Percentiles rank a stretch among this genome's conserved stretches.
These are phyloP conservation scores for Phytopythium sindhum DNA, from an alignment of 352 stramenopile genomes.

Conservation along the genomic window DNA sequence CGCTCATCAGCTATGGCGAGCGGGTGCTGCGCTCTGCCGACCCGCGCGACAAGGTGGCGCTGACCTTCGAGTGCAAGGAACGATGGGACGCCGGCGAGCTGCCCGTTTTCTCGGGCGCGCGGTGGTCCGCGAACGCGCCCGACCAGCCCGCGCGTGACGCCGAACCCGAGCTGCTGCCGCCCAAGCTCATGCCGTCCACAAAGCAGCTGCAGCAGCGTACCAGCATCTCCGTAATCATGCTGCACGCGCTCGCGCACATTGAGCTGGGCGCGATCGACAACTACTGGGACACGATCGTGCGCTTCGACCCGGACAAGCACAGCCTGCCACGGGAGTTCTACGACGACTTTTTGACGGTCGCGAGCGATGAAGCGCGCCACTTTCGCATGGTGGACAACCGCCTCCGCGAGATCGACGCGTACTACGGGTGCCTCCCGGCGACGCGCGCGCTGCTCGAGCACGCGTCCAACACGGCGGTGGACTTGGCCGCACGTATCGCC, in stretches of 20 bases:
- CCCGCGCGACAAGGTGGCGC: conserved; percentile 54
- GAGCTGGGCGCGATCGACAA: conserved; percentile 86
- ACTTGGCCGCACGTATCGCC: conserved; percentile 67
- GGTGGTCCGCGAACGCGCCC: conserved; percentile 40
- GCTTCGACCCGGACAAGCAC: conserved; percentile 58
- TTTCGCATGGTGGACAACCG: conserved; percentile 74
- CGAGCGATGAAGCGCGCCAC: conserved; percentile 74
- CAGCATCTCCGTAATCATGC: conserved; percentile 65
- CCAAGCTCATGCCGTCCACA: conserved; percentile 68
- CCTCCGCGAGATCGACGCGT: conserved; percentile 53
- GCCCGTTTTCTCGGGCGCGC: conserved; percentile 23
- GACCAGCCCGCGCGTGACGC: conserved; percentile 41
- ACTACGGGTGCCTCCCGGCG: conserved; percentile 65
- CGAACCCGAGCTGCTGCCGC: conserved; percentile 45
- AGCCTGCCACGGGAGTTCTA: conserved; percentile 61
- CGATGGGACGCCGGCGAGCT: conserved; percentile 40
- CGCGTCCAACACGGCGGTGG: conserved; percentile 60
- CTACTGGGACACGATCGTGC: conserved; percentile 85
- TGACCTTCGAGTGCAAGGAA: conserved; percentile 55
- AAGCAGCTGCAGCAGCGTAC: conserved; percentile 58
- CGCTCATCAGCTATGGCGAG: conserved; percentile 57
- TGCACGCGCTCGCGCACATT: conserved; percentile 84
- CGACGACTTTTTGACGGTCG: conserved; percentile 67
- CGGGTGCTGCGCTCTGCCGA: conserved; percentile 47
- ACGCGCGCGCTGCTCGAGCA: conserved; percentile 69